phyloP scores from a whole-genome alignment of 257 asterid species.

The Gynochthodes officinalis region DNA sequence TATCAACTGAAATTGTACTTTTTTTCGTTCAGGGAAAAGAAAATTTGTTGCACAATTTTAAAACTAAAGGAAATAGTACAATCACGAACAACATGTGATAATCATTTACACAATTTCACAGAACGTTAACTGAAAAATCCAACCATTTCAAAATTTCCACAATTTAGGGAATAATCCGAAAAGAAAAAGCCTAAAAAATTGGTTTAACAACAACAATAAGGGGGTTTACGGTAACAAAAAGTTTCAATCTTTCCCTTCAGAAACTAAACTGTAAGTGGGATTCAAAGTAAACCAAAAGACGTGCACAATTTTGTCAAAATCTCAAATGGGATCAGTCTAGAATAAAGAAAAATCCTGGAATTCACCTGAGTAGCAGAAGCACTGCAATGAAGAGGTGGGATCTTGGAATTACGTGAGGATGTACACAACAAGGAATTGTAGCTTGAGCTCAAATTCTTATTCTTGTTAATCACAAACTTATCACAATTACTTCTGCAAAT shows the following conservation, averaged over 20 bases:
- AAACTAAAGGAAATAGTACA: neutral
- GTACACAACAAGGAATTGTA: conserved; percentile 8
- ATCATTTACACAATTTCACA: neutral
- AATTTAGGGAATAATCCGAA: neutral
- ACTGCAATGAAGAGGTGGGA: neutral
- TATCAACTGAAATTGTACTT: neutral
- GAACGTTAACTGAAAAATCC: neutral
- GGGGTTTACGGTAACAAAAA: neutral
- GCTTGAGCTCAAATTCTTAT: conserved; percentile 7
- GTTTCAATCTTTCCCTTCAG: neutral
- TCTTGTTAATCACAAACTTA: neutral
- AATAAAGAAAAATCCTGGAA: neutral
- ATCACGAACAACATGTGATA: neutral
- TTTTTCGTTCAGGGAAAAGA: too few species aligned
- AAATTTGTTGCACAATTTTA: neutral
- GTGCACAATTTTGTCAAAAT: neutral
- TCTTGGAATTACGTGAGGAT: neutral
- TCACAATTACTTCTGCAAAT: neutral
- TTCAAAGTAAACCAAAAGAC: neutral
- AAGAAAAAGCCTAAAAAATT: neutral
- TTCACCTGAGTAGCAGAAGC: conserved; percentile 10
- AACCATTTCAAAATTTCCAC: neutral
- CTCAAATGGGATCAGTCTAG: conserved; percentile 2
- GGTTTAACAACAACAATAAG: neutral
- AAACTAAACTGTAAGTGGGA: neutral